Base-by-base conservation (phyloP, 1,284 basidiomycete genomes). In the Pyrrhoderma lamaoense region DNA sequence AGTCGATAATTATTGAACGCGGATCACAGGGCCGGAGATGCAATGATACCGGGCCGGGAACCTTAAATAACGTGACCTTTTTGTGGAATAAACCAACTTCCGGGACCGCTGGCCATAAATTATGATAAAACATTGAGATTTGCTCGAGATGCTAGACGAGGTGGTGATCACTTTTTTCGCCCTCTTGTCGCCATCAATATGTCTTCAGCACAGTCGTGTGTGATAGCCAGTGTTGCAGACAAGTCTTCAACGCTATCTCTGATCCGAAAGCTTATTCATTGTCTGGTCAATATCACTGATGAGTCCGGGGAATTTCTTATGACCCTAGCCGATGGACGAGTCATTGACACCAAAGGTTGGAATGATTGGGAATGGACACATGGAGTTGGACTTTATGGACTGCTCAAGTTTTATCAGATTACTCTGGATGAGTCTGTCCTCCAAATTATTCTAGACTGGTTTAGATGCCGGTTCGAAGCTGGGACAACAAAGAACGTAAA, bases 341-440 rank as follows among this genome's bases (percentile, higher is more conserved):
- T 79, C 19, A 80, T 82, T 52, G 80, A 84, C 58, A 82, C 80
- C 1, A 83, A 83, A 59, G 78, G 79, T 3, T 83, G 80, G 79
- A 71, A 75, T 45, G 74, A 77, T 51, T 82, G 80, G 80, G 79
- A 83, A 67, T 82, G 80, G 80, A 82, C 79, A 4, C 79, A 82
- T 60, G 80, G 80, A 52, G 64, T 76, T 70, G 72, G 73, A 5
- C 62, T 76, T 21, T 76, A 75, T 57, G 74, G 74, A 4, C 60
- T 73, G 16, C 59, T 69, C 52, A 71, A 73, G 56, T 70, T 74
- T 52, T 62, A 72, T 52, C 67, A 74, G 55, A 70, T 75, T 42
- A 74, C 71, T 2, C 67, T 70, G 1, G 70, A 75, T 42, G 56
- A 66, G 4, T 66, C 67, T 1, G 66, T 74, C 0, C 62, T 79